A percentile compares a stretch with the other conserved stretches of the same genome.
Evolutionary conservation across 768 basidiomycete genomes (phyloP).

Genomic region (Lanmaoa rubissima): DNA sequence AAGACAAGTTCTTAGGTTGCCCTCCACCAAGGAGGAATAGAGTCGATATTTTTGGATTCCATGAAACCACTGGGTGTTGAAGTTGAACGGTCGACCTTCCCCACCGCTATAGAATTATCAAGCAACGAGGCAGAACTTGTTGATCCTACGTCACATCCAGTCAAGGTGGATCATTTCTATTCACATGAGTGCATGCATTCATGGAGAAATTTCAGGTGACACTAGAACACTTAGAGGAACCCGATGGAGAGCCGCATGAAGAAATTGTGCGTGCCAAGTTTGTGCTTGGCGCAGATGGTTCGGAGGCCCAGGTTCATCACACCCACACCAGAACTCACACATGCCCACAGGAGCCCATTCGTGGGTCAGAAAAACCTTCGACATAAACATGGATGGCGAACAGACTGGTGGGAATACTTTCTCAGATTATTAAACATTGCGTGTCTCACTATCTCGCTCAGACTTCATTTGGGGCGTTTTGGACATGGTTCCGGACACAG

Average conservation of each 20-base stretch:
- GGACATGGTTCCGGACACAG: conserved; percentile 45
- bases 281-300: conserved; percentile 75
- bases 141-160: conserved; percentile 22
- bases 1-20: conserved; percentile 18
- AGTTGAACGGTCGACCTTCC: conserved; percentile 34
- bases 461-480: conserved; percentile 46
- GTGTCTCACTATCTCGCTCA: conserved; percentile 10
- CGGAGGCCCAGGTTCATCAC: conserved; percentile 7
- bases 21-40: conserved; percentile 37
- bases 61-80: conserved; percentile 30
- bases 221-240: conserved; percentile 17
- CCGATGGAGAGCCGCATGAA: conserved; percentile 35
- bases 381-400: conserved; percentile 75
- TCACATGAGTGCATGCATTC: not conserved
- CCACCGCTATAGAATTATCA: conserved; percentile 31
- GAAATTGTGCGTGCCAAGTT: conserved; percentile 71
- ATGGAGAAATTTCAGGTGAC: conserved; percentile 18
- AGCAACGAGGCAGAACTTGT: conserved; percentile 19
- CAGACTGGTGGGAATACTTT: conserved; percentile 40
- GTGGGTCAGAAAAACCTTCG: conserved; percentile 70
- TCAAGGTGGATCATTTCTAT: conserved; percentile 14
- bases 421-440: not conserved
- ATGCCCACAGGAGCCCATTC: conserved; percentile 64
- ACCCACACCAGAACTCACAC: not conserved
- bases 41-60: conserved; percentile 35